phyloP scores from a whole-genome alignment of 768 basidiomycete species.

The Xerocomellus dryophilus region DNA sequence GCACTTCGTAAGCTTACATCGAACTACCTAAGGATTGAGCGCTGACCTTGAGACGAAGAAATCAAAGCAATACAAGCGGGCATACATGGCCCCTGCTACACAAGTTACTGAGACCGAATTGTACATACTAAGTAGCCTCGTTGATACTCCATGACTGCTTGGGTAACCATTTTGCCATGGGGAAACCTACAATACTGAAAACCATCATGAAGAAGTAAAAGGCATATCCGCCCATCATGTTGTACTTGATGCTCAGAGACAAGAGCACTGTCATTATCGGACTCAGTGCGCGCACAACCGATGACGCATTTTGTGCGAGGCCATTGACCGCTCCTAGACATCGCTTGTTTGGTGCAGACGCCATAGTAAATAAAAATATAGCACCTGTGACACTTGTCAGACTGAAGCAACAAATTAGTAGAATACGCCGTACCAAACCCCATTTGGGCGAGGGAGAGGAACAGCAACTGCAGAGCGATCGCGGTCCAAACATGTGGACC shows the following conservation, averaged over 20 bases:
- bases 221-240: conserved; percentile 28
- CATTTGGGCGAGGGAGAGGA: neutral
- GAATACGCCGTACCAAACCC: neutral
- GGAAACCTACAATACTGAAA: neutral
- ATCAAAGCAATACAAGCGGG: conserved; percentile 19
- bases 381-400: neutral
- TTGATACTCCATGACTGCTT: neutral
- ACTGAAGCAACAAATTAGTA: neutral
- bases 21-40: neutral
- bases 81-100: conserved; percentile 1
- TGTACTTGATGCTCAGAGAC: conserved; percentile 26
- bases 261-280: conserved; percentile 29
- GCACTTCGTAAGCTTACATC: conserved; percentile 11
- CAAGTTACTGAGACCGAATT: neutral
- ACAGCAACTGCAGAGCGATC: neutral
- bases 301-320: conserved; percentile 16
- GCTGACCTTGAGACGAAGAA: conserved; percentile 3
- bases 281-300: conserved; percentile 22
- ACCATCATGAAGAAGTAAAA: conserved; percentile 21
- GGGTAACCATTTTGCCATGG: neutral
- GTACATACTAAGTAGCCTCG: neutral
- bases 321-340: conserved; percentile 66
- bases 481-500: neutral
- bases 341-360: conserved; percentile 56
- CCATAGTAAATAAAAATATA: neutral